Base-by-base conservation (phyloP, 73 alveolate genomes). In the Blepharisma japonicum region DNA sequence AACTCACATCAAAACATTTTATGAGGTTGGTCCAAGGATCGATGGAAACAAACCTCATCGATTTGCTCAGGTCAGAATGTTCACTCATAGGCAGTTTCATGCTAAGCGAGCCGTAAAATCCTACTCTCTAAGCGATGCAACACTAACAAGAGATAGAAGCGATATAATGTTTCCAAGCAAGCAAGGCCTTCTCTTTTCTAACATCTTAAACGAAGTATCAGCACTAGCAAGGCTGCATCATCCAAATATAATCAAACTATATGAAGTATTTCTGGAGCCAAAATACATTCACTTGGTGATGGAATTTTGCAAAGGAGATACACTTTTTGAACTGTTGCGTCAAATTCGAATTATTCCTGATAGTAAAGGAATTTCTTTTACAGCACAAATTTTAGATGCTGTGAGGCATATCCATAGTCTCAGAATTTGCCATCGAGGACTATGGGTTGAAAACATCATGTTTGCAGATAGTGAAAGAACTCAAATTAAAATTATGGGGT, bases 291-390 rank as follows among this genome's bases (percentile, higher is more conserved):
- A 53, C 67, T 20, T 53, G 4, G 67, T 53, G 23, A 53, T 20
- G n/a, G 67, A 53, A 11, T 53, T 53, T 53, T 53, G 67, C 67
- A 53, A 53, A 53, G 67, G 67, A 14, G 67, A 20, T 14, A 20
- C n/a, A 20, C 67, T 53, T 14, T 53, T 53, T 53, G 67, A 53
- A 53, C 67, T 53, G 23, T 53, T 53, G 67, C 23, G 23, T 53
- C 67, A 14, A 53, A 20, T 14, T 53, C 67, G 67, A 53, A 14
- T 20, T 2, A 4, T 53, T 4, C 27, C n/a, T 53, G 67, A 53
- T 53, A 53, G 67, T 20, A 11, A 14, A 14, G 67, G 67, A 20
- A 53, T 53, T 53, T 53, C n/a, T 53, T 14, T 1, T 53, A 32
- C 42, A 32, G 42, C 42, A 32, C 67, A 53, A 53, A 53, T 53